A percentile compares a stretch with the other conserved stretches of the same genome.
These are phyloP conservation scores for Fragaria iinumae DNA, from an alignment of 306 rosid genomes.

Conservation along the genomic window DNA sequence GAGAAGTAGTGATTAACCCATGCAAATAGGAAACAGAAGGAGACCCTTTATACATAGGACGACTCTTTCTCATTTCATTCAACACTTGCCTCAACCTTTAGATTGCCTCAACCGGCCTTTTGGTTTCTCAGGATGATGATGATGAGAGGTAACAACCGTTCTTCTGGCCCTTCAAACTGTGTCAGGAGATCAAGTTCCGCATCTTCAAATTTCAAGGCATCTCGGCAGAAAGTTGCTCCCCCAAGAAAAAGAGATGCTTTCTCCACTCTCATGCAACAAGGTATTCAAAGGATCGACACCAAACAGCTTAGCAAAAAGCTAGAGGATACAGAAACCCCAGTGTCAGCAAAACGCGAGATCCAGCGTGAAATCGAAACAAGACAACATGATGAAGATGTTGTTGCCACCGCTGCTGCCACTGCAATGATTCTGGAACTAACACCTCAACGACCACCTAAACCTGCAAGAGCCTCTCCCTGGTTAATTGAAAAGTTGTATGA, in stretches of 20 bases:
- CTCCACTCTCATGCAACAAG: not conserved
- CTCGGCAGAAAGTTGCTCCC: not conserved
- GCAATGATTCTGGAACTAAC: not conserved
- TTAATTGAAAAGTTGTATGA: not conserved
- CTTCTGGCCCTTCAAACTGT: constrained; percentile 3
- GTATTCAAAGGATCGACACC: not conserved
- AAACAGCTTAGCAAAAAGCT: not conserved
- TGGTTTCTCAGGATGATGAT: not conserved
- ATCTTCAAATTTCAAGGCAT: not conserved
- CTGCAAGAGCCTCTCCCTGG: not conserved
- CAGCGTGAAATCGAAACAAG: not conserved
- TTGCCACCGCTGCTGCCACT: not conserved
- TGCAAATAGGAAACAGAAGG: too few relatives aligned
- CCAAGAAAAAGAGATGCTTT: not conserved
- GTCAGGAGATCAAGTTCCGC: not conserved
- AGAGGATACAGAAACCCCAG: not conserved
- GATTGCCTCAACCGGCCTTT: too few relatives aligned
- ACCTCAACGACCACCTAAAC: not conserved
- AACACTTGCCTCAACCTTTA: not conserved
- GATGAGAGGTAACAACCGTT: not conserved
- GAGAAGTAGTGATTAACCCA: too few relatives aligned
- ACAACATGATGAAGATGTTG: not conserved
- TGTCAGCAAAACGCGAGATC: not conserved
- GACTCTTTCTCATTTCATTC: too few relatives aligned
- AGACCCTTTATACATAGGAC: too few relatives aligned